phyloP scores from a whole-genome alignment of 2,329 filamentous ascomycete species.

The Pseudocercospora vitis region DNA sequence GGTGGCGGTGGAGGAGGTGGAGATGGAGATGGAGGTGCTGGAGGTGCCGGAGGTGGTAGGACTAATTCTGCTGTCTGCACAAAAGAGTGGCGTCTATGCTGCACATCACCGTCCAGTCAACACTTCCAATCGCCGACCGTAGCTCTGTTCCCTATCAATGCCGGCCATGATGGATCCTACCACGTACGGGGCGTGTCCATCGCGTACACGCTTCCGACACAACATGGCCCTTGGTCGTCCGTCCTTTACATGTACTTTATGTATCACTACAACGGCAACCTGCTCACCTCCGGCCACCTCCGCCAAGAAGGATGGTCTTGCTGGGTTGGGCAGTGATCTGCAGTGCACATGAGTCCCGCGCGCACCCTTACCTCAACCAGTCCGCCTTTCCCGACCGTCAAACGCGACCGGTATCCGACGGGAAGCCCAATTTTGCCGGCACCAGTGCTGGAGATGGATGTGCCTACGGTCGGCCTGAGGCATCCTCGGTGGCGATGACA shows the following conservation, averaged over 20 bases:
- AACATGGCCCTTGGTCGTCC: too few species aligned
- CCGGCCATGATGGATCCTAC: conserved; percentile 7
- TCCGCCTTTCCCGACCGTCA: neutral
- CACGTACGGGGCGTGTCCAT: conserved; percentile 5
- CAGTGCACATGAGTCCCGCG: neutral
- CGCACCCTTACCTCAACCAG: neutral
- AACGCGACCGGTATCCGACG: neutral
- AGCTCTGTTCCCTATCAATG: conserved; percentile 14
- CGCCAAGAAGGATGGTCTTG: neutral
- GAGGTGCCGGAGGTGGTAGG: too few species aligned
- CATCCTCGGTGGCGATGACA: neutral
- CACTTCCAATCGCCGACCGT: conserved; percentile 9
- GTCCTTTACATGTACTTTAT: too few species aligned
- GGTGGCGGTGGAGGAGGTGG: too few species aligned
- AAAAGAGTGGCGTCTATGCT: conserved; percentile 4
- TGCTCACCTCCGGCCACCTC: neutral
- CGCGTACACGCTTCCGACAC: neutral
- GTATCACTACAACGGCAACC: too few species aligned
- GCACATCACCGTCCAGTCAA: conserved; percentile 9
- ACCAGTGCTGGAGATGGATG: too few species aligned
- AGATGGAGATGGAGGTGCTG: too few species aligned
- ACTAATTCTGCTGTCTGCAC: neutral
- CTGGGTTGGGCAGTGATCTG: neutral
- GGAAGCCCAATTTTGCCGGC: neutral
- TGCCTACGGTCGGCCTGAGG: too few species aligned